Base-by-base conservation (phyloP, 2,329 filamentous ascomycete genomes). In the Beauveria medogensis region DNA sequence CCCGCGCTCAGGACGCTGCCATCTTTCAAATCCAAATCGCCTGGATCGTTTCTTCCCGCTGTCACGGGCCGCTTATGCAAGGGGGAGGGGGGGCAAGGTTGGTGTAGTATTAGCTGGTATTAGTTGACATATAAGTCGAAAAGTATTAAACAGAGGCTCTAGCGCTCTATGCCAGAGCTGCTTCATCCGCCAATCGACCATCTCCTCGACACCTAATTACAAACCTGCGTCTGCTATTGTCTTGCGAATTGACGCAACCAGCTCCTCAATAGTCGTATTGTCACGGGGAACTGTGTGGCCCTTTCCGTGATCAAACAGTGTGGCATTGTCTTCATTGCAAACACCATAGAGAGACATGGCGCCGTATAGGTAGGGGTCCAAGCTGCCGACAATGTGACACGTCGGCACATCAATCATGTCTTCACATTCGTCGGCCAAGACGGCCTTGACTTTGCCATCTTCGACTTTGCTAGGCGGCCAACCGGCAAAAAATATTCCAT, bases 301-400 rank as follows among this genome's bases (percentile, higher is more conserved):
- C 66, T 86, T 86, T 5, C 82, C 84, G 64, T 86, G 83, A 65
- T 88, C 84, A 63, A 87, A 87, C n/a, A 87, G 75, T 40, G 78
- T 75, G 0, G 83, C 83, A 1, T 73, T 79, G 61, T 87, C 83
- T 0, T 78, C 78, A 52, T 86, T 81, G 64, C 84, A 88, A 26
- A 85, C 77, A 64, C 84, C 84, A 71, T 81, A 86, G 3, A 87
- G 75, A 0, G 83, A 82, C 73, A 86, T 78, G 2, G 82, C 81
- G 0, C 84, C 84, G 40, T 83, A 75, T 2, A 86, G 76, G 65
- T 86, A 87, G 0, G 84, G 84, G 65, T 87, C 85, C 62, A 77
- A 71, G 12, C 78, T 81, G 10, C 80, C 80, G 53, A 83, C 77
- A 64, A 82, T 77, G 64, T 83, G 80, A 59, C 77, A 78, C 0